Conservation (phyloP, 176 grass and related monocot species). For the Eremochloa ophiuroides region DNA sequence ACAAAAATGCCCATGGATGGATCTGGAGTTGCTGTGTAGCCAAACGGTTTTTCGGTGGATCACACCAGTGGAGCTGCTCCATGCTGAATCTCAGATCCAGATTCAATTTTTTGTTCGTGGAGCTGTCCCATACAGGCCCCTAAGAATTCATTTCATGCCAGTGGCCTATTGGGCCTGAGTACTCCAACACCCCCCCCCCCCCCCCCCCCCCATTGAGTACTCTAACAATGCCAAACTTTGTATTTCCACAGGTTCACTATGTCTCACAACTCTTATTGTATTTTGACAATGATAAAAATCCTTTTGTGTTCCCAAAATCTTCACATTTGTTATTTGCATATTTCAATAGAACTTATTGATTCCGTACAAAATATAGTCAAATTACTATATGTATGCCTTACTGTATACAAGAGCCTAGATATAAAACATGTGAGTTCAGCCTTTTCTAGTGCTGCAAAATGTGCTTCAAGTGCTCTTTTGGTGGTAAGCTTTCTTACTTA, state of each 20-base stretch:
- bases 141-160: no score
- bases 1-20: no score
- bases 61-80: no score
- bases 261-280: background rate
- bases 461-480: background rate
- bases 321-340: background rate
- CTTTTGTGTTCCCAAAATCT: background rate
- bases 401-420: background rate
- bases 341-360: background rate
- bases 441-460: background rate
- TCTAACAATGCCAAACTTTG: constrained; percentile 5
- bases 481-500: background rate
- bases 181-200: no score
- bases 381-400: background rate
- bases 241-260: background rate
- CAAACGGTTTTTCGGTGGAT: no score
- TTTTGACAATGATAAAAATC: background rate
- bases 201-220: no score
- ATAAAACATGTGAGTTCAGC: background rate
- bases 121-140: no score
- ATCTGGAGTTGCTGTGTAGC: no score
- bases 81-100: no score
- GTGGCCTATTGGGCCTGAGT: no score
- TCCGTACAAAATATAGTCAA: background rate
- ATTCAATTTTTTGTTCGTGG: no score